phyloP scores from a whole-genome alignment of 73 alveolate genomes.

The Paramecium caudatum region DNA sequence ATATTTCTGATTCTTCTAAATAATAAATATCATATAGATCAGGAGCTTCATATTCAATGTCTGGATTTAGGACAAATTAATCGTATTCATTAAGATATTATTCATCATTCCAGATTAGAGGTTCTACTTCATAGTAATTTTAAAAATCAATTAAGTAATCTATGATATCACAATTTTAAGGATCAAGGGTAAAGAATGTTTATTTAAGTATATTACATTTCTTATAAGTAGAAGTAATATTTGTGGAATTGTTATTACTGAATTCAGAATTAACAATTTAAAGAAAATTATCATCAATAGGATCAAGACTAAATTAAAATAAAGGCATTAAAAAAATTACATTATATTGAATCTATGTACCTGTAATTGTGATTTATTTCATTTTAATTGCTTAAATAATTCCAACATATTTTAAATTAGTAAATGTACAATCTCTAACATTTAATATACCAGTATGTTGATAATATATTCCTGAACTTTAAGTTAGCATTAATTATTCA shows the following conservation, averaged over 20 bases:
- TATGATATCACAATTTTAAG: not conserved
- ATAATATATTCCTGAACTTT: slow-evolving; percentile 9
- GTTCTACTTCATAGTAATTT: not conserved
- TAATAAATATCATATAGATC: not conserved
- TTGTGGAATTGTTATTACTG: not conserved
- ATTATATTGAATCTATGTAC: not conserved
- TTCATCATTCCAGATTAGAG: not conserved
- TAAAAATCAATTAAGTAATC: not conserved
- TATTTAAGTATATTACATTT: not conserved
- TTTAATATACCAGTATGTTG: slow-evolving; percentile 9
- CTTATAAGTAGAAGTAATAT: not conserved
- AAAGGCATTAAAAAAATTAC: slow-evolving; percentile 31
- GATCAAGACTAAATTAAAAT: not conserved
- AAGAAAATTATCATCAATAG: not conserved
- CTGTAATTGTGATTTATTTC: not conserved
- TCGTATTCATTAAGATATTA: not conserved
- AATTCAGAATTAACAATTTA: not conserved
- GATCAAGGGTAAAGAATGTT: not conserved
- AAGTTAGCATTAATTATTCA: not conserved
- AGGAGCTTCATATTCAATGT: not conserved
- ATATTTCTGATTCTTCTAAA: not conserved
- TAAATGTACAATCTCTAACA: not conserved
- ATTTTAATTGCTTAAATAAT: not conserved
- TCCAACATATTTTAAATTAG: slow-evolving; percentile 1
- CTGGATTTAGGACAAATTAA: not conserved